phyloP scores from a whole-genome alignment of 1,139 yeast genomes.

The Hyphopichia pseudoburtonii region DNA sequence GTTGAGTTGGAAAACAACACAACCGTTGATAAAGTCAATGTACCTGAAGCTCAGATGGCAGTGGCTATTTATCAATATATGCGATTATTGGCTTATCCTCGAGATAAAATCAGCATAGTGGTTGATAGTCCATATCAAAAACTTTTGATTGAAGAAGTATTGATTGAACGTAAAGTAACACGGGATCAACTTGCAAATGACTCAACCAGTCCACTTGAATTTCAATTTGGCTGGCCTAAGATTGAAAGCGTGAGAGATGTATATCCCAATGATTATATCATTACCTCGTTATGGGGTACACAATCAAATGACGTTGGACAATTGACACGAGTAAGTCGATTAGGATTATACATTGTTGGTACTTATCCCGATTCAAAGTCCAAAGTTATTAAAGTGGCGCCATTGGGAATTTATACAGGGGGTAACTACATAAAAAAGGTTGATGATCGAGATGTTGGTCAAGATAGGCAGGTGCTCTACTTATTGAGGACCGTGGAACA shows the following conservation, averaged over 20 bases:
- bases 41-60: slow-evolving; percentile 57
- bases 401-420: background rate
- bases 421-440: background rate
- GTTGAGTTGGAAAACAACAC: slow-evolving; percentile 25
- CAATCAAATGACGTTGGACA: background rate
- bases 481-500: background rate
- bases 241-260: background rate
- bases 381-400: background rate
- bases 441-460: background rate
- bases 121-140: slow-evolving; percentile 41
- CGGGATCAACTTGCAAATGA: background rate
- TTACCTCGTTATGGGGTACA: background rate
- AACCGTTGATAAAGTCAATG: slow-evolving; percentile 18
- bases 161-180: slow-evolving; percentile 6
- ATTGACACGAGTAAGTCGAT: background rate
- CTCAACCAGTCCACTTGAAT: no score
- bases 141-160: slow-evolving; percentile 22
- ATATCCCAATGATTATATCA: background rate
- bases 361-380: background rate
- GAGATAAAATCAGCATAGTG: slow-evolving; percentile 37
- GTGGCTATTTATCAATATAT: slow-evolving; percentile 50
- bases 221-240: slow-evolving; percentile 3
- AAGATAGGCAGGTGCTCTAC: background rate
- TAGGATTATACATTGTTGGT: background rate
- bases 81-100: slow-evolving; percentile 46